Evolutionary conservation across 495 filamentous ascomycete genomes (phyloP).

Genomic region (Halenospora varia): DNA sequence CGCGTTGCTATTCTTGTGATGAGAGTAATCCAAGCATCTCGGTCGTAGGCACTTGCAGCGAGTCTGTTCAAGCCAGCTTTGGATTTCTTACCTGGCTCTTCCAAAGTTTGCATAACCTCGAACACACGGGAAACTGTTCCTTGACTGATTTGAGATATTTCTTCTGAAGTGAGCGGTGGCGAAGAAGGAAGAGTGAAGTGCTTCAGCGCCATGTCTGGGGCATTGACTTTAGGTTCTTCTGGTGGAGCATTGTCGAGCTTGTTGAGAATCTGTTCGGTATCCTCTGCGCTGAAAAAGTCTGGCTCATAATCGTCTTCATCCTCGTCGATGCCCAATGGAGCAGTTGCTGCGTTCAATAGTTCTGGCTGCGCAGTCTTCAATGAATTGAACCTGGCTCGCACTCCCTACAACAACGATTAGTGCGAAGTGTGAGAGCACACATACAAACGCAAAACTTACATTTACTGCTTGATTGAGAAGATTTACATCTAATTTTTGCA

Average conservation of each 20-base stretch:
- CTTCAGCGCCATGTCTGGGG: slow-evolving; percentile 42
- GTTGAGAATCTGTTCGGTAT: slow-evolving; percentile 67
- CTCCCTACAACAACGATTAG: slow-evolving; percentile 20
- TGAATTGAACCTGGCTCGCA: slow-evolving; percentile 26
- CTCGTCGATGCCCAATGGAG: slow-evolving; percentile 56
- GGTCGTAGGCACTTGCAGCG: slow-evolving; percentile 79
- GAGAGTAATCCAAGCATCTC: slow-evolving; percentile 87
- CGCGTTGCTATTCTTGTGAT: slow-evolving; percentile 84
- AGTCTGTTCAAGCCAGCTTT: slow-evolving; percentile 74
- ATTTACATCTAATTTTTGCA: slow-evolving; percentile 58
- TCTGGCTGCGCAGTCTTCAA: slow-evolving; percentile 33
- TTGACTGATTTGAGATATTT: slow-evolving; percentile 63
- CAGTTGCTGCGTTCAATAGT: slow-evolving; percentile 41
- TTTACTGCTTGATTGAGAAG: slow-evolving; percentile 66
- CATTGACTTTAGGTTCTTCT: slow-evolving; percentile 35
- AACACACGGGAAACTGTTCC: slow-evolving; percentile 73
- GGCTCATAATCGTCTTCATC: slow-evolving; percentile 91
- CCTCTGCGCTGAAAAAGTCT: slow-evolving; percentile 69
- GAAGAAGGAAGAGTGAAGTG: slow-evolving; percentile 79
- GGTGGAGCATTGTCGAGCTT: slow-evolving; percentile 63
- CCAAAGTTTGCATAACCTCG: slow-evolving; percentile 63
- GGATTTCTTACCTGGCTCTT: slow-evolving; percentile 50
- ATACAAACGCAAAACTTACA: slow-evolving; percentile 22
- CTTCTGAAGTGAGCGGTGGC: slow-evolving; percentile 61
- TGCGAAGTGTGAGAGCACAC: slow-evolving; percentile 41